Percentiles rank a stretch among this genome's conserved stretches.
These are phyloP conservation scores for Quercus phellos DNA, from an alignment of 331 rosid species.

Conservation along the genomic window DNA sequence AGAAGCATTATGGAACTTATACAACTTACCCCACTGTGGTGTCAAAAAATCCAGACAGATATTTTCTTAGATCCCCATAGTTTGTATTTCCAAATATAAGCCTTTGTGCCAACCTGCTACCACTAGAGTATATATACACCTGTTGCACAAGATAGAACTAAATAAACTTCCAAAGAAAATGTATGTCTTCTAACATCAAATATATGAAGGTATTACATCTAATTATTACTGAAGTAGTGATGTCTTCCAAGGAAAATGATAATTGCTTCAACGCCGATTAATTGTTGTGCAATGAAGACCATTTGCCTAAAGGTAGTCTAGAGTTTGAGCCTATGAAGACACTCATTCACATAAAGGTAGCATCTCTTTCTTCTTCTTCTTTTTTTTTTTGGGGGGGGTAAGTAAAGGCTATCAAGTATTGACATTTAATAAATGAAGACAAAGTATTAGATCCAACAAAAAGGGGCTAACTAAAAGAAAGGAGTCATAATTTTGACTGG, in stretches of 20 bases:
- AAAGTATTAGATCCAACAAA: not conserved
- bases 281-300: not conserved
- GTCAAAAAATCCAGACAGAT: constrained; percentile 84
- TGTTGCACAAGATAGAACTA: constrained; percentile 35
- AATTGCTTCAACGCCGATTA: constrained; percentile 6
- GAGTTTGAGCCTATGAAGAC: not conserved
- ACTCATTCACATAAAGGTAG: not conserved
- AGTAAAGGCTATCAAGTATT: not conserved
- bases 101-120: constrained; percentile 97
- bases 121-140: constrained; percentile 97
- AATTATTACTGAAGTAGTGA: not conserved
- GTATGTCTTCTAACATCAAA: constrained; percentile 8
- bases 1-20: not conserved
- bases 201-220: constrained; percentile 2
- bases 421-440: not conserved
- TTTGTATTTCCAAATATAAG: constrained; percentile 80
- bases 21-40: constrained; percentile 77
- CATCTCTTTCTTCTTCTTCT: not conserved
- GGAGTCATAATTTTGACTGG: not conserved
- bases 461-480: not conserved
- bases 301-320: not conserved
- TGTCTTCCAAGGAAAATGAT: constrained; percentile 17
- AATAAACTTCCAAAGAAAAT: constrained; percentile 7
- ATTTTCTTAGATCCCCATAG: constrained; percentile 81
- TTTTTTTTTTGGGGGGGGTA: not conserved